Evolutionary conservation across 331 rosid genomes (phyloP), one percentile per base, ranked within the genome.

Genomic region (Erythrophleum ivorense): DNA sequence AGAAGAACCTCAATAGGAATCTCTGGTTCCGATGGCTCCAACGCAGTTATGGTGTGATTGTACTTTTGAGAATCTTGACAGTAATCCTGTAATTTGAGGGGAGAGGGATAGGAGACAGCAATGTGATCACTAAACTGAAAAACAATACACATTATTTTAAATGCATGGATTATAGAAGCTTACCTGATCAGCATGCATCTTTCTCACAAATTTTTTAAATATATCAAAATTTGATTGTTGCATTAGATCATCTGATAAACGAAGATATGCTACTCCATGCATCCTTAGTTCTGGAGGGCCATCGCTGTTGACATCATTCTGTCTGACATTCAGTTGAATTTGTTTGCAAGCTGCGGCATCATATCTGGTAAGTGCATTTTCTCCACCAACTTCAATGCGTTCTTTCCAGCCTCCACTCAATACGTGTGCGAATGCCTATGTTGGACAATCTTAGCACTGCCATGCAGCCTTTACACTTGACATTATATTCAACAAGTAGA

Each of bases 141-240:
- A 24, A 24, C 29, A 24, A 24, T 24, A 24, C 29, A 24, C 29
- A 65, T 71, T 21, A 21, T 14, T 12, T 68, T 73, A 77, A 52
- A 59, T 76, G 38, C 64, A 53, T 75, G 68, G 15, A 45, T 14
- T 31, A 68, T 70, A 33, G 38, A 62, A 64, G 58, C 58, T 29
- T 85, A 91, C 97, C 95, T 88, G 87, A 83, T 94, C 85, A 64
- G 92, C 95, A 85, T 94, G 97, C 94, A 94, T 92, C 90, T 88
- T 94, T 89, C 83, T 92, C 57, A 92, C 97, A 85, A 94, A 90
- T 79, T n/a, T 81, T 88, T 88, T 91, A 91, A 94, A 94, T 48
- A 90, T 24, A 1, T 24, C 29, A 24, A 24, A 88, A 78, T 90
- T 91, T 7, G 43, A 10, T 53, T 84, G 10, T 53, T 83, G 57